Conservation (phyloP, 2,329 filamentous ascomycete genomes). For the Helotiales sp. region DNA sequence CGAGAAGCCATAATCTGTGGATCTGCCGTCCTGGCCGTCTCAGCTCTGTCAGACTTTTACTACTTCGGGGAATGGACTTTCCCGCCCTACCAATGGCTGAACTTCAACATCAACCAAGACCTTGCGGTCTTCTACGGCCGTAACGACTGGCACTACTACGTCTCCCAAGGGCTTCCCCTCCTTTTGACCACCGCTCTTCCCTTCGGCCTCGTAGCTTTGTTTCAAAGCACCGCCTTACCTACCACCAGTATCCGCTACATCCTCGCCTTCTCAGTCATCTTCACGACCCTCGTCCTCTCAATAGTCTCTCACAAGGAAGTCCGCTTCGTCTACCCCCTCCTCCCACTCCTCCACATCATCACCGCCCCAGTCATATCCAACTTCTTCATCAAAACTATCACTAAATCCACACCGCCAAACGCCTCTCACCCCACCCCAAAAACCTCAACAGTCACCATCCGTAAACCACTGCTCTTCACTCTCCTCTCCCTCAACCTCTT, state of each 20-base stretch:
- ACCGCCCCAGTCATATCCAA: constrained; percentile 65
- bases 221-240: constrained; percentile 38
- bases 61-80: constrained; percentile 90
- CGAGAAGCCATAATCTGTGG: constrained; percentile 67
- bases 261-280: constrained; percentile 50
- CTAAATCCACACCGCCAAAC: constrained; percentile 30
- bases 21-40: constrained; percentile 60
- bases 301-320: constrained; percentile 93
- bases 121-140: constrained; percentile 90
- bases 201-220: constrained; percentile 68
- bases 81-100: constrained; percentile 81
- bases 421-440: constrained; percentile 13
- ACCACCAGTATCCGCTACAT: constrained; percentile 43
- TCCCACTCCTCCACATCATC: constrained; percentile 83
- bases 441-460: constrained; percentile 30
- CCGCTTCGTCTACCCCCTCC: constrained; percentile 90
- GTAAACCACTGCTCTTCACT: constrained; percentile 47
- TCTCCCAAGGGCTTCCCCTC: constrained; percentile 85
- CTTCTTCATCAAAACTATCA: constrained; percentile 53
- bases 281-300: constrained; percentile 66
- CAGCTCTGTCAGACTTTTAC: constrained; percentile 66
- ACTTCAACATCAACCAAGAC: constrained; percentile 87
- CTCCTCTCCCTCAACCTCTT: constrained; percentile 66
- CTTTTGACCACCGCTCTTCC: constrained; percentile 82
- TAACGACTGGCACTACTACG: constrained; percentile 91